Conservation (phyloP, 1,284 basidiomycete species). For the Cryptococcus sp. region DNA sequence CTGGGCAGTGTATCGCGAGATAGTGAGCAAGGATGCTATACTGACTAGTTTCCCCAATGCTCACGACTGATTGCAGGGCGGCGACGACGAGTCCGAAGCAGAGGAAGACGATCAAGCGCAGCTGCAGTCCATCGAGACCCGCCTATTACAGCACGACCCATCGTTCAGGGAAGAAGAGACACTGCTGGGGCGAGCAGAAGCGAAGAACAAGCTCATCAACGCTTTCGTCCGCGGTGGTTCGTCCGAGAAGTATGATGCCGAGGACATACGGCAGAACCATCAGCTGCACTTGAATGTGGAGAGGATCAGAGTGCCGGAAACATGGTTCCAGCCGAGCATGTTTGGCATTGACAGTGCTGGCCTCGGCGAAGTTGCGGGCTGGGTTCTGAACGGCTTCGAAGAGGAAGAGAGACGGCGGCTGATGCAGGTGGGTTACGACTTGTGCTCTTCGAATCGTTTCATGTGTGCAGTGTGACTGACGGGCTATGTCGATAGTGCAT, state of each 20-base stretch:
- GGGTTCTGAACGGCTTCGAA: conserved; percentile 78
- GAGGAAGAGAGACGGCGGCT: conserved; percentile 66
- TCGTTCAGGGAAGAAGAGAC: conserved; percentile 80
- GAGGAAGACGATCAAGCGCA: conserved; percentile 87
- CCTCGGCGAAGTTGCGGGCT: conserved; percentile 84
- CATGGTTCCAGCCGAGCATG: conserved; percentile 89
- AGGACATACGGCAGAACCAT: conserved; percentile 62
- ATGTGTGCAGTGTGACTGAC: not conserved
- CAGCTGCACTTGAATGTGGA: conserved; percentile 93
- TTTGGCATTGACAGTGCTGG: conserved; percentile 95
- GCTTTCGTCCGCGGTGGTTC: conserved; percentile 68
- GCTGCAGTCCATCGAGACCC: conserved; percentile 74
- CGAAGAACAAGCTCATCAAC: conserved; percentile 78
- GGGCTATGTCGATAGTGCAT: conserved; percentile 65
- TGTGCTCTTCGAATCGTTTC: conserved; percentile 21
- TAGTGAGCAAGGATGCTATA: conserved; percentile 60
- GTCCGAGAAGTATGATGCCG: conserved; percentile 64
- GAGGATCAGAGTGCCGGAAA: conserved; percentile 87
- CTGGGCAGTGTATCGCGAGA: conserved; percentile 97
- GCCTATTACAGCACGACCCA: conserved; percentile 80
- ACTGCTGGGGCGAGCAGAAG: conserved; percentile 71
- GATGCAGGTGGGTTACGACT: conserved; percentile 57
- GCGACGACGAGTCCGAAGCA: conserved; percentile 83
- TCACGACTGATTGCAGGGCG: conserved; percentile 60
- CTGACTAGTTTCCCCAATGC: not conserved